A percentile compares a stretch with the other conserved stretches of the same genome.
These are phyloP conservation scores for Galerina marginata DNA, from an alignment of 768 basidiomycete species.

Conservation along the genomic window DNA sequence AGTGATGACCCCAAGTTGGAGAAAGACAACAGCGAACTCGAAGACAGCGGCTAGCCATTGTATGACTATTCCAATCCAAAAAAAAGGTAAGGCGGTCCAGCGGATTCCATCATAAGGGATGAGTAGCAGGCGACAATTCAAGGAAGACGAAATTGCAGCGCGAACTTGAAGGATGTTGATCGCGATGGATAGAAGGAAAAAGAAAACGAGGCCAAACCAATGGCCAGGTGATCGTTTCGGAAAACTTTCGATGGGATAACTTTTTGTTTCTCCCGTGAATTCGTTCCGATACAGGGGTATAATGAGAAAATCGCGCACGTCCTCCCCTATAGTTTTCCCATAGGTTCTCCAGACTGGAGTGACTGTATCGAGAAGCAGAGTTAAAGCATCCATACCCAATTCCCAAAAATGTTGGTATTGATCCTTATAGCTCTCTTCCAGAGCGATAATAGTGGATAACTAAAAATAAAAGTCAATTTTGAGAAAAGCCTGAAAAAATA, in stretches of 20 bases:
- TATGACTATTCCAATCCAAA: constrained; percentile 65
- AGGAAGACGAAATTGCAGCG: constrained; percentile 58
- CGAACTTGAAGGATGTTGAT: constrained; percentile 61
- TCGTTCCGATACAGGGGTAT: constrained; percentile 85
- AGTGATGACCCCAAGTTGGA: constrained; percentile 60
- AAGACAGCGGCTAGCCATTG: constrained; percentile 71
- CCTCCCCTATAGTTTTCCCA: constrained; percentile 81
- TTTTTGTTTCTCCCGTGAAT: constrained; percentile 77
- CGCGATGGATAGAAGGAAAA: constrained; percentile 52
- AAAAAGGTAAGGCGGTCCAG: constrained; percentile 67
- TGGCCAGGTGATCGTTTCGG: constrained; percentile 71
- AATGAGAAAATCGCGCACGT: constrained; percentile 80
- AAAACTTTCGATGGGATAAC: constrained; percentile 61
- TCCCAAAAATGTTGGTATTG: constrained; percentile 86
- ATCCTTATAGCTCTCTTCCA: constrained; percentile 82
- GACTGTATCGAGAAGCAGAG: constrained; percentile 75
- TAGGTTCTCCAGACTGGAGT: constrained; percentile 84
- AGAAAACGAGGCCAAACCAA: constrained; percentile 65
- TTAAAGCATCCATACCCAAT: constrained; percentile 77
- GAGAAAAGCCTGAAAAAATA: constrained; percentile 2
- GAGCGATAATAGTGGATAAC: constrained; percentile 71
- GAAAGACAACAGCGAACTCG: constrained; percentile 60
- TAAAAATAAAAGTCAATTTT: constrained; percentile 29
- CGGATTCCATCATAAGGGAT: constrained; percentile 67
- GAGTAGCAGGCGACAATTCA: constrained; percentile 59